phyloP scores from a whole-genome alignment of 2,329 filamentous ascomycete genomes.

The Pochonia chlamydosporia region DNA sequence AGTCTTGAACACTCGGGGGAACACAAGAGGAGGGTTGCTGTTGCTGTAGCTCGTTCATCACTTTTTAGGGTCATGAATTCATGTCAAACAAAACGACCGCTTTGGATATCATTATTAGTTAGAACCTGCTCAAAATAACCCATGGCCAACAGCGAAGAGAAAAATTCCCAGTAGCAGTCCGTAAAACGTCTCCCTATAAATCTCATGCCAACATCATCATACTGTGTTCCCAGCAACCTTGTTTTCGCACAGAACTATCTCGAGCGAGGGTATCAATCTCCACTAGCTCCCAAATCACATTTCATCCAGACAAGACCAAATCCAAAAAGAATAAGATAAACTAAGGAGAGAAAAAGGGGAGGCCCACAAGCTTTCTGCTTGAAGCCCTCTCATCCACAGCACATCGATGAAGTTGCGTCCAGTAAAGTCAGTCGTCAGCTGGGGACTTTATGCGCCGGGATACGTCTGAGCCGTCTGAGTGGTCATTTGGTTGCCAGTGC shows the following conservation, averaged over 20 bases:
- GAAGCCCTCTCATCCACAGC: too few relatives aligned
- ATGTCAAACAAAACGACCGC: background rate
- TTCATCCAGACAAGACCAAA: background rate
- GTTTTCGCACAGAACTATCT: background rate
- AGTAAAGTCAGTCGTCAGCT: too few relatives aligned
- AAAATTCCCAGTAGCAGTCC: background rate
- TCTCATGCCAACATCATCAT: too few relatives aligned
- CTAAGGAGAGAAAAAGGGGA: background rate
- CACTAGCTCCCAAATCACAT: background rate
- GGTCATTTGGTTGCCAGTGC: conserved; percentile 10
- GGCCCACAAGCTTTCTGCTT: background rate
- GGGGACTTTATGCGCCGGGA: conserved; percentile 1
- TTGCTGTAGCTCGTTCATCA: too few relatives aligned
- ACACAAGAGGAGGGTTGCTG: background rate
- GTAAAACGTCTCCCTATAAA: too few relatives aligned
- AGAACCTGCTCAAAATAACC: background rate
- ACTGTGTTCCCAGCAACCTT: background rate
- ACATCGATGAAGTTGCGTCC: too few relatives aligned
- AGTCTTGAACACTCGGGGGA: background rate
- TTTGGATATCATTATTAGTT: background rate
- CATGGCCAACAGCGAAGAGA: too few relatives aligned
- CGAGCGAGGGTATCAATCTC: conserved; percentile 6
- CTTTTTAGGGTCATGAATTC: too few relatives aligned
- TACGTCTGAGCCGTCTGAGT: conserved; percentile 10
- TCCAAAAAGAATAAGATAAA: background rate